phyloP scores from a whole-genome alignment of 177 flowering plant species.

The Vitis hybrid region DNA sequence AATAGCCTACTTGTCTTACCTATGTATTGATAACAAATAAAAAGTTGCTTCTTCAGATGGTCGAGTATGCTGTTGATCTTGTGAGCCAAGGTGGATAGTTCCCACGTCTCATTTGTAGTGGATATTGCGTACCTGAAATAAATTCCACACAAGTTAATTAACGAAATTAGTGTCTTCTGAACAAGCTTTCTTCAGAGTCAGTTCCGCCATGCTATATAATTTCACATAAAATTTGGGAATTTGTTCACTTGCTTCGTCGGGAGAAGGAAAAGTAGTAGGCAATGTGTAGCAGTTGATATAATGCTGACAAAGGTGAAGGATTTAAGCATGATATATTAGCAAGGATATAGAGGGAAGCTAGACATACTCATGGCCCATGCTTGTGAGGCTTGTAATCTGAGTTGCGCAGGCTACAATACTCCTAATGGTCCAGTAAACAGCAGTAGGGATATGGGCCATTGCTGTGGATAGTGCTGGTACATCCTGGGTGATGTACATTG shows the following conservation, averaged over 20 bases:
- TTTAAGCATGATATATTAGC: neutral
- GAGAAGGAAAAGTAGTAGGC: too few relatives aligned
- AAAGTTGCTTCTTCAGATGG: slow-evolving; percentile 36
- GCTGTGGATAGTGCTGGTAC: slow-evolving; percentile 26
- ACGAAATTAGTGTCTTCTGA: neutral
- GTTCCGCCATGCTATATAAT: too few relatives aligned
- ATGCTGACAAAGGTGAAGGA: too few relatives aligned
- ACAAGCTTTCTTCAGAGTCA: too few relatives aligned
- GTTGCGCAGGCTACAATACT: slow-evolving; percentile 30
- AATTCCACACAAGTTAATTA: neutral
- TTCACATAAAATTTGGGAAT: too few relatives aligned
- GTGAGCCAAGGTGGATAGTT: slow-evolving; percentile 58
- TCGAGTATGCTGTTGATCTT: slow-evolving; percentile 49
- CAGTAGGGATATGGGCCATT: slow-evolving; percentile 29
- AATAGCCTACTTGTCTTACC: slow-evolving; percentile 21
- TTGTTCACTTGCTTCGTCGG: too few relatives aligned
- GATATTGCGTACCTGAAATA: slow-evolving; percentile 32
- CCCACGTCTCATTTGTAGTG: slow-evolving; percentile 56
- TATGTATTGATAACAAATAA: slow-evolving; percentile 36
- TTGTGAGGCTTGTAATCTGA: slow-evolving; percentile 27
- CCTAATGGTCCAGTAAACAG: slow-evolving; percentile 43
- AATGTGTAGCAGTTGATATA: too few relatives aligned
- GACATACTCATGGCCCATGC: slow-evolving; percentile 30
- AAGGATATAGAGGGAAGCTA: neutral
- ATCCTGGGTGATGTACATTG: slow-evolving; percentile 32